Evolutionary conservation across 768 basidiomycete species (phyloP), one percentile per base, ranked within the genome.

Genomic region (Pluteus cervinus): DNA sequence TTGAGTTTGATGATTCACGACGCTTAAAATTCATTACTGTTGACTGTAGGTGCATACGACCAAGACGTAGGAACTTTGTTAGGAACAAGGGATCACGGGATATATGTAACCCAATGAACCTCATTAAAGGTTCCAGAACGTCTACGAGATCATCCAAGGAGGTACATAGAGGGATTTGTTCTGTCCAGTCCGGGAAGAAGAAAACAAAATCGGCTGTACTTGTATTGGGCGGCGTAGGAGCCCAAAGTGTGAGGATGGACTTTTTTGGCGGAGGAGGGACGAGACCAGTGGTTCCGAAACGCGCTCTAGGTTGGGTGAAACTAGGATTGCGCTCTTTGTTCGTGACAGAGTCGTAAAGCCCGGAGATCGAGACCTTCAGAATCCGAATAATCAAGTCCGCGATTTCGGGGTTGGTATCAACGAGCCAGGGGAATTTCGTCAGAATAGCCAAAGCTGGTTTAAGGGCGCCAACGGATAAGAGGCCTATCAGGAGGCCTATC

Each of bases 161-260:
- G 5, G 65, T 60, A 53, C 83, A 83, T 21, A 79, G 48, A 4
- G 86, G 87, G 21, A 93, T 63, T 33, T 72, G 69, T 30, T 82
- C 74, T 10, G 62, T 56, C 92, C 92, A 97, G 39, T 79, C 69
- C 9, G 89, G 85, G 56, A 82, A 94, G 71, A 96, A 97, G 68
- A 88, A 96, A 4, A 88, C 75, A 49, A 89, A 94, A 35, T 83
- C 78, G n/a, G 71, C 72, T 3, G 67, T 71, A 37, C 65, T 73
- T 15, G 89, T 92, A 48, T 76, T 73, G 0, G 87, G 84, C 17
- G 93, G 92, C 9, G 76, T 74, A 3, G 93, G 93, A 2, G 86
- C 83, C 57, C 74, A 74, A 3, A 85, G 60, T 0, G 88, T 87
- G n/a, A 91, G 66, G 4, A 75, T 55, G 1, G 76, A 65, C 50